Base-by-base conservation (phyloP, 2,329 filamentous ascomycete species). In the Apiospora koreana region DNA sequence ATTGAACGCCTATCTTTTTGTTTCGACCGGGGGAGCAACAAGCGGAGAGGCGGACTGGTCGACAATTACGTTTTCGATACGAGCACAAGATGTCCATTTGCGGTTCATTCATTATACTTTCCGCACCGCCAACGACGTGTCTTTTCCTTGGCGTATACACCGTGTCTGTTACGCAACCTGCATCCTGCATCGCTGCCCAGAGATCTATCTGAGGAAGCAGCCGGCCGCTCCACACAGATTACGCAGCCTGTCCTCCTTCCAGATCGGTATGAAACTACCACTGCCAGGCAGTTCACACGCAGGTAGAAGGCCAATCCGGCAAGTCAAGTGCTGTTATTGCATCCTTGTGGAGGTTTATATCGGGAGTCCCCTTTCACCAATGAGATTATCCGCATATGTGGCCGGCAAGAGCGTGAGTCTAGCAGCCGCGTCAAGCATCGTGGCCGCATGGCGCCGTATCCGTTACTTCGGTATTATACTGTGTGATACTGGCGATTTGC, bases 181-280 rank as follows among this genome's bases (percentile, higher is more conserved):
- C 31, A 62, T 38, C 23, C 28, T 38, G 31, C 31, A n/a, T 38
- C 31, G 31, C 18, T 62, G 54, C 31, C 54, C 28, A 62, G 54
- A n/a, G 54, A 38, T 38, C 35, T 38, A 43, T 43, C 41, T 43
- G 41, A 7, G 38, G 2, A 21, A n/a, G 54, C 21, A 38, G 18
- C 31, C 54, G 54, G 54, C 54, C 43, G 41, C 54, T 62, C 18
- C 54, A 38, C 31, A 21, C 31, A 62, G 31, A 62, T 62, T 38
- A 38, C 54, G 31, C 31, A 62, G 54, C 54, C 54, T 62, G 28
- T 62, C 31, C 54, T 38, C 54, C 54, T 62, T 62, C 54, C 54
- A 62, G 54, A 62, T 62, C 50, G 50, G 28, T 58, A 12, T 35
- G 28, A 58, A n/a, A n/a, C 18, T 5, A 38, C 54, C 54, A 18